phyloP scores from a whole-genome alignment of 164 flowering plant species.

The Magnolia sinica region DNA sequence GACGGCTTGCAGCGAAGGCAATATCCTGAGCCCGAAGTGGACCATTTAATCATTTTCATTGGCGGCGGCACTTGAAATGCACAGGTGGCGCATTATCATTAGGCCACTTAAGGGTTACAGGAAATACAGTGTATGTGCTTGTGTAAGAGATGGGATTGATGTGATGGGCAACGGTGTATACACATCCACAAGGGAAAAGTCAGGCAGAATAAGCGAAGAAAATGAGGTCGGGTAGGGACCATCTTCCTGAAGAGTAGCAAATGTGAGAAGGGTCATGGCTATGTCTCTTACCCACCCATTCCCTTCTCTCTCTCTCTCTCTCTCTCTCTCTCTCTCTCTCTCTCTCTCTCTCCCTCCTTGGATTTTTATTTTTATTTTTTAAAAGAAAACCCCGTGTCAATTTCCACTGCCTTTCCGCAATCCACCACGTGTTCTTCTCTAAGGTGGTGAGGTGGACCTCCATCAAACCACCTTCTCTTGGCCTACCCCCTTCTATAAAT shows the following conservation, averaged over 20 bases:
- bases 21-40: too few relatives aligned
- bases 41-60: too few relatives aligned
- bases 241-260: background rate
- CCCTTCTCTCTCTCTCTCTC: background rate
- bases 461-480: background rate
- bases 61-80: too few relatives aligned
- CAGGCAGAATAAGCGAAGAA: background rate
- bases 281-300: background rate
- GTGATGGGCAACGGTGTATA: background rate
- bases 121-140: too few relatives aligned
- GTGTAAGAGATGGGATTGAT: background rate
- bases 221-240: background rate
- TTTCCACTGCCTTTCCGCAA: slow-evolving; percentile 29
- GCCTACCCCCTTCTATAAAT: slow-evolving; percentile 7
- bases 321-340: background rate
- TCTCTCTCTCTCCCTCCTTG: background rate
- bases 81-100: too few relatives aligned
- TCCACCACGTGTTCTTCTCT: slow-evolving; percentile 57
- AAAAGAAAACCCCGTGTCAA: slow-evolving; percentile 9
- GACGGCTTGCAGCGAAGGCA: too few relatives aligned
- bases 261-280: background rate
- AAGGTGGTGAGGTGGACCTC: slow-evolving; percentile 30
- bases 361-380: background rate
- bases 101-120: too few relatives aligned
- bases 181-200: background rate